Percentiles rank a stretch among this genome's conserved stretches.
Conservation (phyloP, 768 basidiomycete species). For the Lentinula aciculospora region DNA sequence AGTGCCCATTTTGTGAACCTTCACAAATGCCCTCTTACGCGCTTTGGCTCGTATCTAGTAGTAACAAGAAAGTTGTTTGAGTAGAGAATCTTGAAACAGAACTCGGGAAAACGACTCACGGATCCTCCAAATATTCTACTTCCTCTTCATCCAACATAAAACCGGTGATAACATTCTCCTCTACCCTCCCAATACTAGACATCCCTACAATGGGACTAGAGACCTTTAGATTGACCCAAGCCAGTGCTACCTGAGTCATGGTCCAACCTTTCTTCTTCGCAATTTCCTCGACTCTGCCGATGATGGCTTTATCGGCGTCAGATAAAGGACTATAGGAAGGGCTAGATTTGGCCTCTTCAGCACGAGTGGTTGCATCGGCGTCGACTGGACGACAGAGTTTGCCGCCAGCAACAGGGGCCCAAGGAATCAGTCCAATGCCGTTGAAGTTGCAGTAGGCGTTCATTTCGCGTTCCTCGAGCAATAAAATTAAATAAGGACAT, state of each 20-base stretch:
- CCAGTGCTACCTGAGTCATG: conserved; percentile 21
- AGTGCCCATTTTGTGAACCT: not conserved
- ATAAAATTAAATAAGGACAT: conserved; percentile 18
- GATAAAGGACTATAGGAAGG: conserved; percentile 10
- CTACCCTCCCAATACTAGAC: conserved; percentile 7
- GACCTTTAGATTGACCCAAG: conserved; percentile 24
- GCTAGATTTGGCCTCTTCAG: not conserved
- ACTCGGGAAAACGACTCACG: not conserved
- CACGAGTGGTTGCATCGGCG: not conserved
- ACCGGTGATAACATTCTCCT: conserved; percentile 7
- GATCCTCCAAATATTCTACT: conserved; percentile 3
- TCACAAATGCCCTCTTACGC: not conserved
- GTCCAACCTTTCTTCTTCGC: conserved; percentile 17
- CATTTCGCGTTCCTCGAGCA: conserved; percentile 30
- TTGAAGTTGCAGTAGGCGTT: conserved; percentile 18
- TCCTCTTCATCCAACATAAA: conserved; percentile 2
- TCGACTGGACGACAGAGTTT: conserved; percentile 3
- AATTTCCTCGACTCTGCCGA: conserved; percentile 16
- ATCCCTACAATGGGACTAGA: conserved; percentile 7
- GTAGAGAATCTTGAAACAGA: not conserved
- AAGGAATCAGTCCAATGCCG: conserved; percentile 36
- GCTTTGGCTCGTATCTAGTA: conserved; percentile 4
- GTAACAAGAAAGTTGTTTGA: not conserved
- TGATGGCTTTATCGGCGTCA: conserved; percentile 7
- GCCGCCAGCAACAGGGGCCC: conserved; percentile 28